Conservation (phyloP, 768 basidiomycete genomes). For the Fomitopsis pulvina region DNA sequence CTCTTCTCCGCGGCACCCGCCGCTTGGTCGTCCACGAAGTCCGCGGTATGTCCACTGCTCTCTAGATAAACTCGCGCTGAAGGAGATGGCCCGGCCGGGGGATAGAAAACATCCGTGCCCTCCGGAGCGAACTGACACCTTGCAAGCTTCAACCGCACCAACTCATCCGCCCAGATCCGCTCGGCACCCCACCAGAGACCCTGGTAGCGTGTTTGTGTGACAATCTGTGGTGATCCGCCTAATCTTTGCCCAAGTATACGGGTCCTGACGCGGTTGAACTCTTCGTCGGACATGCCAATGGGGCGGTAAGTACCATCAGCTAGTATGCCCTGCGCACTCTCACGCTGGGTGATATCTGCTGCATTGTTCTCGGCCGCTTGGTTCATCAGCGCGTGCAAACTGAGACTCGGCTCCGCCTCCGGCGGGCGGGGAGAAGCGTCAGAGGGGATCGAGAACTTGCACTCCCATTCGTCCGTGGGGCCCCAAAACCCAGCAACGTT, state of each 20-base stretch:
- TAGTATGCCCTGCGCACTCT: not conserved
- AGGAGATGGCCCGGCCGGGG: slow-evolving; percentile 50
- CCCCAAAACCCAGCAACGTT: slow-evolving; percentile 60
- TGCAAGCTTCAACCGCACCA: slow-evolving; percentile 70
- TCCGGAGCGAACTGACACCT: slow-evolving; percentile 60
- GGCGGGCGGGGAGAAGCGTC: not conserved
- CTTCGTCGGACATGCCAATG: not conserved
- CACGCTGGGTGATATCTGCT: not conserved
- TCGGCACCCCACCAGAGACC: slow-evolving; percentile 90
- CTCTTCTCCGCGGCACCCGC: slow-evolving; percentile 56
- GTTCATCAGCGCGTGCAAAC: slow-evolving; percentile 40
- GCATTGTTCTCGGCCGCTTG: slow-evolving; percentile 32
- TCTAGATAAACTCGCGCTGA: slow-evolving; percentile 25
- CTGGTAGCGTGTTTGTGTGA: slow-evolving; percentile 58
- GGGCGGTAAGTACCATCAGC: not conserved
- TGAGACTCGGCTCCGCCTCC: slow-evolving; percentile 11
- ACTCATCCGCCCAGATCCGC: slow-evolving; percentile 81
- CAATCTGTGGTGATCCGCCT: slow-evolving; percentile 18
- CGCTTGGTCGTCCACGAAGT: slow-evolving; percentile 6
- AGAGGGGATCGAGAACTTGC: slow-evolving; percentile 37
- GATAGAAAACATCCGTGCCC: slow-evolving; percentile 51
- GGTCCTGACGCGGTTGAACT: not conserved
- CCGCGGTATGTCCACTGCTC: slow-evolving; percentile 2
- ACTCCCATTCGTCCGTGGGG: slow-evolving; percentile 68
- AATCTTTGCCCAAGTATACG: slow-evolving; percentile 20